These are phyloP conservation scores for Cyberlindnera sargentensis DNA, from an alignment of 805 yeast species.

Conservation along the genomic window DNA sequence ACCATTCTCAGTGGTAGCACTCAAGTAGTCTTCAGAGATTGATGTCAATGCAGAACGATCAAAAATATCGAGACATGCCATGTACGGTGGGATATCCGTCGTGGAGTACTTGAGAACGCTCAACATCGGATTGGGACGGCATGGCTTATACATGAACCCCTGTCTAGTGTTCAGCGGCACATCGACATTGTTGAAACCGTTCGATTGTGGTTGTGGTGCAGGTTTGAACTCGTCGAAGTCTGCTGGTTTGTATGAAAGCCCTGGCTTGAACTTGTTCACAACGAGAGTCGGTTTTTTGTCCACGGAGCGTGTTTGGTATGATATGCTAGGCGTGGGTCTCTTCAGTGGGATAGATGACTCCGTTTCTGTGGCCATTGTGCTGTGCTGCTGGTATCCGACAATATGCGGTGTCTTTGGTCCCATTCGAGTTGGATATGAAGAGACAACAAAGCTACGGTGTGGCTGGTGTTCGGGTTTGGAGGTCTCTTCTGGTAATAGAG, in stretches of 20 bases:
- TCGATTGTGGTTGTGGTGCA: background rate
- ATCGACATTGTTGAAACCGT: conserved; percentile 52
- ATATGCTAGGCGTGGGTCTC: background rate
- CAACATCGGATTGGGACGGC: conserved; percentile 62
- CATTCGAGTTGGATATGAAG: too few species aligned
- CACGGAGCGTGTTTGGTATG: conserved; percentile 1
- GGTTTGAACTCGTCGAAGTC: conserved; percentile 17
- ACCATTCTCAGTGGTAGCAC: conserved; percentile 58
- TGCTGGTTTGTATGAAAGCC: conserved; percentile 15
- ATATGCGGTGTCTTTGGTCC: too few species aligned
- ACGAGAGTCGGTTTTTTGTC: conserved; percentile 1
- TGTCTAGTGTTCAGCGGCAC: conserved; percentile 65
- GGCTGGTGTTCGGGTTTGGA: too few species aligned
- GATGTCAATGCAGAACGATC: conserved; percentile 62
- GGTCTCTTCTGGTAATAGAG: too few species aligned
- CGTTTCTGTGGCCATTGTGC: background rate
- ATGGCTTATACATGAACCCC: conserved; percentile 75
- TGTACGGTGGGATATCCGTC: conserved; percentile 65
- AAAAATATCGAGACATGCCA: conserved; percentile 50
- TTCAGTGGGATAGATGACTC: background rate
- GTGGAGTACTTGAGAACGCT: conserved; percentile 55
- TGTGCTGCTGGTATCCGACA: too few species aligned
- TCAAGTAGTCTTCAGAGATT: conserved; percentile 29
- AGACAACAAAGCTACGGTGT: too few species aligned
- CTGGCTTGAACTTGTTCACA: conserved; percentile 20